phyloP scores from a whole-genome alignment of 2,329 filamentous ascomycete species.

The Cryphonectria carpinicola region DNA sequence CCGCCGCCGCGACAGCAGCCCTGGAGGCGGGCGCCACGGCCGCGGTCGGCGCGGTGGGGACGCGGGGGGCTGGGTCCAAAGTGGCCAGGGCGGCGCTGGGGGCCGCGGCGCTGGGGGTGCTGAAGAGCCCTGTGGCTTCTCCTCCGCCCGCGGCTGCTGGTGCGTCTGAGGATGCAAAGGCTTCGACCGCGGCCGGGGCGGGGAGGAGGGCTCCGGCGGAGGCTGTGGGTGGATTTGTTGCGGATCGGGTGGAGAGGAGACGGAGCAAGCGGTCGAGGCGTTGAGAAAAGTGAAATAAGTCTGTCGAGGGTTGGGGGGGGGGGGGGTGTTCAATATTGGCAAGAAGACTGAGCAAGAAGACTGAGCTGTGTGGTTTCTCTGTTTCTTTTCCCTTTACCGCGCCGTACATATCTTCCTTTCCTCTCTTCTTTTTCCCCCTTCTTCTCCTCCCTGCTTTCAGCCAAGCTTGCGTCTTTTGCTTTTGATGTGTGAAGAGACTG shows the following conservation, averaged over 20 bases:
- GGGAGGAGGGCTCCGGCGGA: neutral
- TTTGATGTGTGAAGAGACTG: neutral
- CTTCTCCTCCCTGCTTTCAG: neutral
- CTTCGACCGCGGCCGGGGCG: neutral
- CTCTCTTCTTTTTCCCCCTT: neutral
- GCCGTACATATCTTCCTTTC: neutral
- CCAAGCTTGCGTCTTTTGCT: neutral
- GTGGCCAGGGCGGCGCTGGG: constrained; percentile 35
- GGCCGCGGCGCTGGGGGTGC: constrained; percentile 32
- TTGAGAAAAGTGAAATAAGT: neutral
- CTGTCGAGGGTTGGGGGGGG: neutral
- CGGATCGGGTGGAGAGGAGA: neutral
- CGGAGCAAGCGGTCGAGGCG: constrained; percentile 3
- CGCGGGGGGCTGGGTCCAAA: constrained; percentile 32
- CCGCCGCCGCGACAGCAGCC: constrained; percentile 34
- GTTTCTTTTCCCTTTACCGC: too few species aligned
- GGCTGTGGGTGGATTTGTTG: neutral
- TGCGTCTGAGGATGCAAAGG: neutral
- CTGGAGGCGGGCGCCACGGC: constrained; percentile 33
- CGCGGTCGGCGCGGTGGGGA: constrained; percentile 30
- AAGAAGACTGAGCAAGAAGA: neutral
- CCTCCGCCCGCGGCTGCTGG: neutral
- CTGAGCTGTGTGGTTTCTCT: neutral
- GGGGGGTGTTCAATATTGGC: neutral
- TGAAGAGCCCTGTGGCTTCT: constrained; percentile 11